Conservation (phyloP, 208 protist genomes). For the Trypanosoma vivax region DNA sequence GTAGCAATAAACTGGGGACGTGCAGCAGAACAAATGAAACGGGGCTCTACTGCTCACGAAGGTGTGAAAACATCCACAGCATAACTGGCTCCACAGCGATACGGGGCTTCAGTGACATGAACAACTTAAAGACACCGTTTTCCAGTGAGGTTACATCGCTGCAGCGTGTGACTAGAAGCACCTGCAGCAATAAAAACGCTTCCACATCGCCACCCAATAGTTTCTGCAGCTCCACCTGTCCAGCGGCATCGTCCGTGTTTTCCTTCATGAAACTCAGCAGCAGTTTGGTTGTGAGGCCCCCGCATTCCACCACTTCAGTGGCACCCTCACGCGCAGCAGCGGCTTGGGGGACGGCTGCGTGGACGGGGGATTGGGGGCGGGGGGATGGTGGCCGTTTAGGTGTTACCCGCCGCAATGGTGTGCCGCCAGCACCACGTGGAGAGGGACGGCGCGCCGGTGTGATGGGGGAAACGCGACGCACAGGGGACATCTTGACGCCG, state of each 20-base stretch:
- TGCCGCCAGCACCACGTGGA: not conserved
- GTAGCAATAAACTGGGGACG: not conserved
- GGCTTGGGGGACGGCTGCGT: not conserved
- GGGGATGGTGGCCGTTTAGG: not conserved
- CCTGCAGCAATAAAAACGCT: conserved; percentile 26
- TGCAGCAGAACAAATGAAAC: not conserved
- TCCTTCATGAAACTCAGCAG: conserved; percentile 15
- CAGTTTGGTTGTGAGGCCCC: not conserved
- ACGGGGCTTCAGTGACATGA: conserved; percentile 15
- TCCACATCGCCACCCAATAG: conserved; percentile 20
- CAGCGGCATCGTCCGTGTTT: not conserved
- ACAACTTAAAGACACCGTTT: conserved; percentile 17
- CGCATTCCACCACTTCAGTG: not conserved
- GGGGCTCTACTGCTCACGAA: not conserved
- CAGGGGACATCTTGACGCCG: conserved; percentile 1
- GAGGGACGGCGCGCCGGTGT: conserved; percentile 8
- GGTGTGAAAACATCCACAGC: not conserved
- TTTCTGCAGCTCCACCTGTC: conserved; percentile 6
- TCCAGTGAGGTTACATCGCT: conserved; percentile 8
- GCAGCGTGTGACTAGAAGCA: conserved; percentile 20
- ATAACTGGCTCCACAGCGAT: conserved; percentile 7
- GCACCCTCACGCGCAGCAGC: not conserved
- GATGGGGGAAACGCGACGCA: conserved; percentile 13
- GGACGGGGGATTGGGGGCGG: not conserved
- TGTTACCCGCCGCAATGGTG: not conserved